A percentile compares a stretch with the other conserved stretches of the same genome.
phyloP scores from a whole-genome alignment of 2,329 filamentous ascomycete species.

The Onygenales sp. region DNA sequence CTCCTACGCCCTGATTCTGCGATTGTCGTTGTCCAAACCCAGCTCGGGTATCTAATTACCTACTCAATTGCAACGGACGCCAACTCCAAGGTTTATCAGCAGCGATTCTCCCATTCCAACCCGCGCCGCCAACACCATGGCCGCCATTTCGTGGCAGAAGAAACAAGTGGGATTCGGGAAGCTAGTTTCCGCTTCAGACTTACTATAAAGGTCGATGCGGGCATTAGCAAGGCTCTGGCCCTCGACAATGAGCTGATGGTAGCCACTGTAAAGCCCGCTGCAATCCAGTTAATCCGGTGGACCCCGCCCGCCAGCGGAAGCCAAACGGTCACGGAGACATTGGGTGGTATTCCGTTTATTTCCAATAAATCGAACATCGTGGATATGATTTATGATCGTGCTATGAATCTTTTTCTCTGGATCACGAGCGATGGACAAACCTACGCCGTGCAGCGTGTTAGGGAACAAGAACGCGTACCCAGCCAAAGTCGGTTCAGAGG shows the following conservation, averaged over 20 bases:
- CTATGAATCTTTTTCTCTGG: constrained; percentile 95
- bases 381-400: constrained; percentile 87
- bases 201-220: constrained; percentile 96
- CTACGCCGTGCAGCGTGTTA: constrained; percentile 74
- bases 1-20: constrained; percentile 83
- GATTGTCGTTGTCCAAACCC: constrained; percentile 84
- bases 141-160: constrained; percentile 60
- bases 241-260: constrained; percentile 89
- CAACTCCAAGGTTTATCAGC: constrained; percentile 73
- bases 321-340: constrained; percentile 82
- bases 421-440: constrained; percentile 77
- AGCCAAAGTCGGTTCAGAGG: constrained; percentile 68
- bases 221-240: constrained; percentile 77
- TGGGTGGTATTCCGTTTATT: constrained; percentile 80
- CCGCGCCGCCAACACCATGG: constrained; percentile 36
- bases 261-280: constrained; percentile 80
- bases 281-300: constrained; percentile 96
- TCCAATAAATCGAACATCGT: constrained; percentile 65
- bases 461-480: constrained; percentile 32
- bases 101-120: constrained; percentile 53
- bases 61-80: constrained; percentile 84
- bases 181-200: constrained; percentile 88
- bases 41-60: constrained; percentile 79
- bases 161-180: constrained; percentile 73
- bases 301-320: constrained; percentile 69